Base-by-base conservation (phyloP, 768 basidiomycete genomes). In the Leccinellum luteum region DNA sequence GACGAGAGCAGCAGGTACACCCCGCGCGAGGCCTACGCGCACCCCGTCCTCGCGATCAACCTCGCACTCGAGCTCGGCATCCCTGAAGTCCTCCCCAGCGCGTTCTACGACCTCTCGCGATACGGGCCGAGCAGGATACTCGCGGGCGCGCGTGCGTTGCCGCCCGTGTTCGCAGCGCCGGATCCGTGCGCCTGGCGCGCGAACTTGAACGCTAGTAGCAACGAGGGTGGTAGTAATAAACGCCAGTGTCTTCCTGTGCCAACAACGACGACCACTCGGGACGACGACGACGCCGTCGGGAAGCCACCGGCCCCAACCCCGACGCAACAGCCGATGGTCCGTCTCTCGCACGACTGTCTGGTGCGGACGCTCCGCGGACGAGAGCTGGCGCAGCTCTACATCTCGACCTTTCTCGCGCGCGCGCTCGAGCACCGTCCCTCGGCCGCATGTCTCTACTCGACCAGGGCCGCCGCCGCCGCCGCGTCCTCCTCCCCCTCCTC, bases 81-180 rank as follows among this genome's bases (percentile, higher is more conserved):
- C 0, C 73, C 78, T 13, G 72, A 79, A 6, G 68, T 90, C 55
- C 79, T 90, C n/a, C 82, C 86, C 4, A 75, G 86, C 23, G 89
- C 89, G 0, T 81, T 88, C 63, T 90, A 90, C 68, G 89, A 90
- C 60, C 78, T 91, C 48, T 81, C 85, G 2, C 79, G 89, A 44
- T 90, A 90, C 60, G 86, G 82, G 0, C 85, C 87, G 0, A 85
- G 85, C 71, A 83, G 82, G 69, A 87, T 89, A 59, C 73, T 86
- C 64, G 49, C 74, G 0, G 89, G 89, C 3, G 76, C 84, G 0
- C 66, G 72, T 12, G 58, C 71, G 1, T 70, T 75, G 0, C 68
- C 74, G 0, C 56, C 70, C 66, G 7, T 72, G 69, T 65, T 74
- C 69, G 64, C 61, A 4, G 57, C 60, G 3, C 60, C 65, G 10